Percentiles rank a stretch among this genome's conserved stretches.
phyloP scores from a whole-genome alignment of 192 early-diverging fungal species.

The Coemansia sp. region DNA sequence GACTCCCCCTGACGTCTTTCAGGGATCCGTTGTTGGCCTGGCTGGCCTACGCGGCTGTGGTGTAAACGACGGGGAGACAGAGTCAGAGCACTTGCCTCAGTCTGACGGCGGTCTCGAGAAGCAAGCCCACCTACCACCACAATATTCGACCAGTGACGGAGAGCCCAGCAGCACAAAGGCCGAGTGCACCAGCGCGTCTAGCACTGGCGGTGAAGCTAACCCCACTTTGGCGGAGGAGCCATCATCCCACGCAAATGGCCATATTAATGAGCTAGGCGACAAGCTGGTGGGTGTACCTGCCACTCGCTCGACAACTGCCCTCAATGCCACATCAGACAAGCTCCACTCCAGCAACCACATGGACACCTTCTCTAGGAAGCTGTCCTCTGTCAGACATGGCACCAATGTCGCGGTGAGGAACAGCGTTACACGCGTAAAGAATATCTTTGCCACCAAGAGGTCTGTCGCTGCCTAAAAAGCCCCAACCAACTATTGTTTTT shows the following conservation, averaged over 20 bases:
- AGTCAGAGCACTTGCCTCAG: background rate
- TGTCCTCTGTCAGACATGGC: constrained; percentile 35
- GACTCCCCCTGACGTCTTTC: background rate
- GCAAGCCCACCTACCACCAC: background rate
- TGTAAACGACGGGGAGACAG: constrained; percentile 1
- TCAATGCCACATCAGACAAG: constrained; percentile 1
- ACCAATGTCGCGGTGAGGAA: constrained; percentile 49
- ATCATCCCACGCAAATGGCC: background rate
- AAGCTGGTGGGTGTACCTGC: background rate
- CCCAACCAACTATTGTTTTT: background rate
- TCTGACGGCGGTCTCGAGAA: background rate
- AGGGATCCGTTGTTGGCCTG: background rate
- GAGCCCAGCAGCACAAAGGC: background rate
- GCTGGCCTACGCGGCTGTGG: constrained; percentile 12
- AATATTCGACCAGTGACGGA: background rate
- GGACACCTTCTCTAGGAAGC: constrained; percentile 17
- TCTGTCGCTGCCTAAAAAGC: constrained; percentile 18
- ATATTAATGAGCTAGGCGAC: background rate
- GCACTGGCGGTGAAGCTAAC: background rate
- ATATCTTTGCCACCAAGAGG: constrained; percentile 43
- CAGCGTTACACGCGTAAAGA: constrained; percentile 50
- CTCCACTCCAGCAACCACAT: constrained; percentile 19
- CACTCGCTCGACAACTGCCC: constrained; percentile 1
- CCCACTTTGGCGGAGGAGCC: background rate
- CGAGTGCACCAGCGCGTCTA: background rate